Percentiles rank a stretch among this genome's conserved stretches.
These are phyloP conservation scores for Microthyrium microscopicum DNA, from an alignment of 2,329 filamentous ascomycete species.

Conservation along the genomic window DNA sequence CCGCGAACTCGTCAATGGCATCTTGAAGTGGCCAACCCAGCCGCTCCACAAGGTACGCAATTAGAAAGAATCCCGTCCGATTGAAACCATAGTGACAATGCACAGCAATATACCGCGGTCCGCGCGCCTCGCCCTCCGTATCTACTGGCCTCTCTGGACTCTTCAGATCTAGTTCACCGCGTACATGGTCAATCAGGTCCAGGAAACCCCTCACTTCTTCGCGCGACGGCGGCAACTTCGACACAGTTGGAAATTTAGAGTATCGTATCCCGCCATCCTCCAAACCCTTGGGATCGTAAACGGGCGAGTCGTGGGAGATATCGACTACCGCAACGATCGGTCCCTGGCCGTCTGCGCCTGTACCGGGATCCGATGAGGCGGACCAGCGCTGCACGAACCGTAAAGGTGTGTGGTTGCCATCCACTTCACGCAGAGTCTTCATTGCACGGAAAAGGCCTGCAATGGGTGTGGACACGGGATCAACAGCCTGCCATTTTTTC, in stretches of 20 bases:
- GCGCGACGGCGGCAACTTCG: conserved; percentile 63
- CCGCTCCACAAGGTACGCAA: conserved; percentile 76
- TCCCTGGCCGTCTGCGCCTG: conserved; percentile 11
- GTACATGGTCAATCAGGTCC: conserved; percentile 34
- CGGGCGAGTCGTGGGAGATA: conserved; percentile 77
- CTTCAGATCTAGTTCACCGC: conserved; percentile 8
- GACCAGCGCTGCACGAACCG: conserved; percentile 55
- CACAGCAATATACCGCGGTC: conserved; percentile 62
- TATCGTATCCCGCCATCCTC: conserved; percentile 28
- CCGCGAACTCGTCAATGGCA: conserved; percentile 64
- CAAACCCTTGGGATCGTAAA: conserved; percentile 56
- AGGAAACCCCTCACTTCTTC: conserved; percentile 46
- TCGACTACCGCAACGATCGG: conserved; percentile 67
- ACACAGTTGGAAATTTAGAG: conserved; percentile 81
- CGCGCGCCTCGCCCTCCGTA: conserved; percentile 25
- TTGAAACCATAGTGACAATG: conserved; percentile 97
- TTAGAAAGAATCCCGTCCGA: conserved; percentile 78
- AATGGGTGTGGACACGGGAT: conserved; percentile 63
- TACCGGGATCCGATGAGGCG: not conserved
- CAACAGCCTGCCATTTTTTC: conserved; percentile 71
- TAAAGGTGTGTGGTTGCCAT: conserved; percentile 62
- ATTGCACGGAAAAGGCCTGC: conserved; percentile 69
- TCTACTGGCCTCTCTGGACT: conserved; percentile 15
- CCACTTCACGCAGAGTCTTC: conserved; percentile 84
- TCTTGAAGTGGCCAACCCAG: conserved; percentile 54